A percentile compares a stretch with the other conserved stretches of the same genome.
phyloP scores from a whole-genome alignment of 345 rosid genomes.

The Jatropha curcas region DNA sequence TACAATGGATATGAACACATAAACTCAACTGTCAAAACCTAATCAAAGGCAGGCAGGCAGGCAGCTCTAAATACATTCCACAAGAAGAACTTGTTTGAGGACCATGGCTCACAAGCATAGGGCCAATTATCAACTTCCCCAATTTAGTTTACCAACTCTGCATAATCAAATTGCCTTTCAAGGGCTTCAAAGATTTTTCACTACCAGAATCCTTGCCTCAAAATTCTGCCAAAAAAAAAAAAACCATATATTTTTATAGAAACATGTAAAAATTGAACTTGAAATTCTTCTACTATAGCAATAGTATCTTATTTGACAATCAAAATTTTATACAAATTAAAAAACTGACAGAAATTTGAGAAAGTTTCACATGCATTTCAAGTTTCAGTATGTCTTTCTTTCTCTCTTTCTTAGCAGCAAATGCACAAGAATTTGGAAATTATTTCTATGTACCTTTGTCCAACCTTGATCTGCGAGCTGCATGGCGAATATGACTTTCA shows the following conservation, averaged over 20 bases:
- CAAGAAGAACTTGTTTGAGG: no score
- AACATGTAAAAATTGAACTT: no score
- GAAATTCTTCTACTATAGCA: no score
- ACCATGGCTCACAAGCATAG: not conserved
- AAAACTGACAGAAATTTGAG: no score
- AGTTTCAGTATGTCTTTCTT: not conserved
- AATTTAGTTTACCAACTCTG: slow-evolving; percentile 6
- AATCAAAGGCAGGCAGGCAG: not conserved
- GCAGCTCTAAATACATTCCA: no score
- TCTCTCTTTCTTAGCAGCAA: not conserved
- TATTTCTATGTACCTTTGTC: slow-evolving; percentile 33
- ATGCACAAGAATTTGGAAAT: not conserved
- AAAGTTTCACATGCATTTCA: not conserved
- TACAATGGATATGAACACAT: slow-evolving; percentile 2
- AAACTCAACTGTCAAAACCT: not conserved
- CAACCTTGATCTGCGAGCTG: slow-evolving; percentile 49
- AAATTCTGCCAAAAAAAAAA: slow-evolving; percentile 33
- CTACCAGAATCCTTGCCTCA: slow-evolving; percentile 15
- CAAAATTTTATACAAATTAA: no score
- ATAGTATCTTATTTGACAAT: no score
- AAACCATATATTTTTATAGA: not conserved
- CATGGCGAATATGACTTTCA: slow-evolving; percentile 52
- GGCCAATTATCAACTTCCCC: not conserved
- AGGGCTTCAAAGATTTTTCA: not conserved
- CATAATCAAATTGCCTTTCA: not conserved